These are phyloP conservation scores for Secale cereale DNA, from an alignment of 176 grass and related monocot genomes.

Conservation along the genomic window DNA sequence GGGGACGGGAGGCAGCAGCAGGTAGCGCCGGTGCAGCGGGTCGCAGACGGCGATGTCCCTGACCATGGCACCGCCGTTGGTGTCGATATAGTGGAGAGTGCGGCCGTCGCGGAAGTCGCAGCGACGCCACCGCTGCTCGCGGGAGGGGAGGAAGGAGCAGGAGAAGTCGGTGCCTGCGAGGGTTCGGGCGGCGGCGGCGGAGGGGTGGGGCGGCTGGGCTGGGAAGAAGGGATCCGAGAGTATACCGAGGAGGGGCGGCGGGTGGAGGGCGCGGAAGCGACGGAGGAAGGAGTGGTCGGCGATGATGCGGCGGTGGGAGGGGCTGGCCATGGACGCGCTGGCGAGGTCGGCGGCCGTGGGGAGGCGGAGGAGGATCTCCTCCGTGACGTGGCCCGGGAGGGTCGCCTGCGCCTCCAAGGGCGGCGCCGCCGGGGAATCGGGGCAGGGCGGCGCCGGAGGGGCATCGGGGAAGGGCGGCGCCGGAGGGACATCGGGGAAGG, in stretches of 20 bases:
- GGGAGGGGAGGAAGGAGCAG: background rate
- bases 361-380: background rate
- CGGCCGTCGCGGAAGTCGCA: background rate
- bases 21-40: background rate
- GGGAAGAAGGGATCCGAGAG: background rate
- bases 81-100: background rate
- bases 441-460: too few relatives aligned
- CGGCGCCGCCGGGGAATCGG: too few relatives aligned
- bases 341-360: constrained; percentile 1
- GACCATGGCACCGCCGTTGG: background rate
- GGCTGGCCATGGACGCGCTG: background rate
- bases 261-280: background rate
- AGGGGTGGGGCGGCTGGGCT: background rate
- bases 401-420: background rate
- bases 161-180: background rate
- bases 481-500: too few relatives aligned
- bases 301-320: background rate
- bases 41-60: background rate
- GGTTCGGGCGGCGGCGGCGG: background rate
- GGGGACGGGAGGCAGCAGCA: background rate
- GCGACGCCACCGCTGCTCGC: background rate
- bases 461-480: too few relatives aligned
- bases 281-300: background rate
- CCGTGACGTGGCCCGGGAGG: background rate
- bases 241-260: background rate